Conservation (phyloP, 805 yeast genomes). For the Saturnispora sekii region DNA sequence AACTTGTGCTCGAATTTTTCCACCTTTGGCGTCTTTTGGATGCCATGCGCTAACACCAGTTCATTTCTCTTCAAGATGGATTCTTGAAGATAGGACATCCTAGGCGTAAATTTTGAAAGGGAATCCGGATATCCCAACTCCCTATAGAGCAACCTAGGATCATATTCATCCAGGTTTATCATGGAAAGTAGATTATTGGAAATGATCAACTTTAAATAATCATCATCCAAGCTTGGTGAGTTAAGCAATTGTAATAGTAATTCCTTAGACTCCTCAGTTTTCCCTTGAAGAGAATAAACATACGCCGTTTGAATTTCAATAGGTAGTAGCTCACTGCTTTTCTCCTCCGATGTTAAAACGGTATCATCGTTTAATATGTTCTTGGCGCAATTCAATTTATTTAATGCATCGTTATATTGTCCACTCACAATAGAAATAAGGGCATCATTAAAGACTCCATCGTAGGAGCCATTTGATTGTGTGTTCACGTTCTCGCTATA, state of each 20-base stretch:
- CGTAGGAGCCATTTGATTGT: slow-evolving; percentile 32
- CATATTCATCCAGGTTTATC: slow-evolving; percentile 4
- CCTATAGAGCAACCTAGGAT: slow-evolving; percentile 23
- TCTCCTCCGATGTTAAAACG: slow-evolving; percentile 35
- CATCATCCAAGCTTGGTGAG: slow-evolving; percentile 20
- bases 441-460: slow-evolving; percentile 51
- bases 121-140: slow-evolving; percentile 24
- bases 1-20: slow-evolving; percentile 14
- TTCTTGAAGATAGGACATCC: slow-evolving; percentile 33
- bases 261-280: slow-evolving; percentile 25
- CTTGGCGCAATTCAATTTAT: slow-evolving; percentile 25
- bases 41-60: slow-evolving; percentile 31
- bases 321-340: slow-evolving; percentile 45
- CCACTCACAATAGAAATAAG: slow-evolving; percentile 36
- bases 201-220: slow-evolving; percentile 32
- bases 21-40: slow-evolving; percentile 26
- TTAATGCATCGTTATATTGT: slow-evolving; percentile 32
- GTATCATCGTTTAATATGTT: slow-evolving; percentile 29
- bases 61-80: slow-evolving; percentile 35
- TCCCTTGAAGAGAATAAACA: slow-evolving; percentile 33
- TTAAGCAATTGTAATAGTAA: not conserved
- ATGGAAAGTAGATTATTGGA: slow-evolving; percentile 35
- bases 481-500: not conserved
- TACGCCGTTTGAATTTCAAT: slow-evolving; percentile 53
- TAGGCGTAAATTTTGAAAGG: slow-evolving; percentile 21